Conservation (phyloP, 2,329 filamentous ascomycete species). For the Apiospora saccharicola region DNA sequence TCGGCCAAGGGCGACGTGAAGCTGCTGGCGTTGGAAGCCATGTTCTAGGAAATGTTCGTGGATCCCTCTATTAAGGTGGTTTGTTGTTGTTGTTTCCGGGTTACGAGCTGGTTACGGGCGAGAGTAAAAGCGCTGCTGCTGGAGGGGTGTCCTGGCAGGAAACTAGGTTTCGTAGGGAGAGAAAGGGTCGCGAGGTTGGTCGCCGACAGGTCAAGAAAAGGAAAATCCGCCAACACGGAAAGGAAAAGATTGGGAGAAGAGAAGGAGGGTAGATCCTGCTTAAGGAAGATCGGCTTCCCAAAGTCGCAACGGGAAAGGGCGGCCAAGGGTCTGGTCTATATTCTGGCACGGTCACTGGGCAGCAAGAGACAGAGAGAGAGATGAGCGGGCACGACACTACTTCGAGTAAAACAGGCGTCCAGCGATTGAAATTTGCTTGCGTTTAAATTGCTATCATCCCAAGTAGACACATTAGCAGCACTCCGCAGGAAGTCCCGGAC, state of each 20-base stretch:
- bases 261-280: conserved; percentile 12
- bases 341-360: neutral
- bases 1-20: conserved; percentile 75
- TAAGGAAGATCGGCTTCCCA: neutral
- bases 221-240: neutral
- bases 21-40: conserved; percentile 68
- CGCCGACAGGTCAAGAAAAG: conserved; percentile 9
- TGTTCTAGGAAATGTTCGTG: conserved; percentile 34
- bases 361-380: neutral
- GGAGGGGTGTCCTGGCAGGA: conserved; percentile 1
- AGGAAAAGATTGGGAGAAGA: conserved; percentile 1
- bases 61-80: neutral
- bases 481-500: conserved; percentile 17
- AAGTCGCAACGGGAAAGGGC: conserved; percentile 12
- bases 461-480: conserved; percentile 19
- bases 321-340: neutral
- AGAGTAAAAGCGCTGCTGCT: neutral
- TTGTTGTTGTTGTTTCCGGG: neutral
- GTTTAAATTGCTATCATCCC: conserved; percentile 20
- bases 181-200: conserved; percentile 7
- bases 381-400: conserved; percentile 20
- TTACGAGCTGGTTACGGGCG: neutral
- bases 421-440: conserved; percentile 6
- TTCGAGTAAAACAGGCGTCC: conserved; percentile 11
- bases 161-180: conserved; percentile 10